These are phyloP conservation scores for Rhynchosporium agropyri DNA, from an alignment of 2,329 filamentous ascomycete genomes.

Conservation along the genomic window DNA sequence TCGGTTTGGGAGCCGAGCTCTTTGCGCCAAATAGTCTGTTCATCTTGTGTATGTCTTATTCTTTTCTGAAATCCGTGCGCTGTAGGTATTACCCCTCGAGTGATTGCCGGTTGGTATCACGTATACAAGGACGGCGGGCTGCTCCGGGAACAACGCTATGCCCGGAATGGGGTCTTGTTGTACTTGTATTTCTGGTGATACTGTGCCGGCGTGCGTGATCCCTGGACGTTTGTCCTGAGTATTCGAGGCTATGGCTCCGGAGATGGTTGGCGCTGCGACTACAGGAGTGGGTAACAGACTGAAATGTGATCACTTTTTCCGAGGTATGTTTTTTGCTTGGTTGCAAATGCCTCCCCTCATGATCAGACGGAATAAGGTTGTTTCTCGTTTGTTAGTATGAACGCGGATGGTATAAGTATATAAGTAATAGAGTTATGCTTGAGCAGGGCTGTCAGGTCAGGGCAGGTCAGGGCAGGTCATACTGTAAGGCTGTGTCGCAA, in stretches of 20 bases:
- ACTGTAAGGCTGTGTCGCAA: conserved; percentile 24
- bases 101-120: conserved; percentile 4
- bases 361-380: not conserved
- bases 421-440: too few relatives aligned
- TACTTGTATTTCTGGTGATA: not conserved
- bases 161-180: not conserved
- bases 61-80: not conserved
- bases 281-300: conserved; percentile 74
- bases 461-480: conserved; percentile 8
- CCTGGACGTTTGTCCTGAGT: conserved; percentile 10
- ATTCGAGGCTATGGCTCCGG: conserved; percentile 19
- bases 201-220: conserved; percentile 17
- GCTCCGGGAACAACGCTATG: not conserved
- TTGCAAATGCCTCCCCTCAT: not conserved
- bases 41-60: conserved; percentile 57
- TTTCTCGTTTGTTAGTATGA: conserved; percentile 20
- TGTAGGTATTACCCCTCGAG: not conserved
- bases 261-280: not conserved
- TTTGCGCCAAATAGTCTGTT: conserved; percentile 95
- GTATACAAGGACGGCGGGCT: not conserved
- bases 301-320: conserved; percentile 61
- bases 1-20: conserved; percentile 85
- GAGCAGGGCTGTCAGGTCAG: not conserved
- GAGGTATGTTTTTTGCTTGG: not conserved
- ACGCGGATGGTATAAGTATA: not conserved